Conservation (phyloP, 352 stramenopile genomes). For the Pythium biforme region DNA sequence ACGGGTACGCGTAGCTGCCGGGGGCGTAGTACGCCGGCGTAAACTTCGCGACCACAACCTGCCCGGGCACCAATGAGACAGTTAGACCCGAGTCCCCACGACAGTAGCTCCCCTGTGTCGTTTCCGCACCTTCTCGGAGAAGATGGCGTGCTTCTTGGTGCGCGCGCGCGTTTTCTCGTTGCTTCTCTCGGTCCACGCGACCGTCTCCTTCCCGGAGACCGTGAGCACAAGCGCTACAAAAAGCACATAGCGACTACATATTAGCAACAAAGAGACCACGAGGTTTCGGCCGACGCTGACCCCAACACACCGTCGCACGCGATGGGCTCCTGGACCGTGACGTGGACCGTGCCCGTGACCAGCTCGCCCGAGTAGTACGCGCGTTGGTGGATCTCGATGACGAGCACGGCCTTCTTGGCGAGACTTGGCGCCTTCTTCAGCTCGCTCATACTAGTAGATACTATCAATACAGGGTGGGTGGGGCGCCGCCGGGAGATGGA, state of each 20-base stretch:
- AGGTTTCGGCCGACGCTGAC: no score
- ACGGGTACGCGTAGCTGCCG: neutral
- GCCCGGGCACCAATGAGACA: no score
- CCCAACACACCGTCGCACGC: slow-evolving; percentile 48
- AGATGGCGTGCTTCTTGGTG: slow-evolving; percentile 37
- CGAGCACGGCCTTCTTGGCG: slow-evolving; percentile 49
- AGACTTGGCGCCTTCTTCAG: slow-evolving; percentile 25
- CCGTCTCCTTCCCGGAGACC: slow-evolving; percentile 50
- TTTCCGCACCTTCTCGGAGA: slow-evolving; percentile 44
- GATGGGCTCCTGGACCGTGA: slow-evolving; percentile 43
- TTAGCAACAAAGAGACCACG: neutral
- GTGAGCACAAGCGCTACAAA: slow-evolving; percentile 53
- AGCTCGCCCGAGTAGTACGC: slow-evolving; percentile 50
- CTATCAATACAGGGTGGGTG: neutral
- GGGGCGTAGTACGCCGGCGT: neutral
- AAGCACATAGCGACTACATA: no score
- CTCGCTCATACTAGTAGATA: neutral
- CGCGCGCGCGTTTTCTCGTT: slow-evolving; percentile 25
- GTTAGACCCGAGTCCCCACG: no score
- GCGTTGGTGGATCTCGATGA: slow-evolving; percentile 37
- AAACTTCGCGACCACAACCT: neutral
- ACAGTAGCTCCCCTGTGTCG: no score
- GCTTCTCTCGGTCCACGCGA: slow-evolving; percentile 39
- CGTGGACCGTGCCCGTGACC: slow-evolving; percentile 44
- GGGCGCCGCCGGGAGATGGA: neutral